Conservation (phyloP, 2,329 filamentous ascomycete genomes). For the Diaporthe sp. region DNA sequence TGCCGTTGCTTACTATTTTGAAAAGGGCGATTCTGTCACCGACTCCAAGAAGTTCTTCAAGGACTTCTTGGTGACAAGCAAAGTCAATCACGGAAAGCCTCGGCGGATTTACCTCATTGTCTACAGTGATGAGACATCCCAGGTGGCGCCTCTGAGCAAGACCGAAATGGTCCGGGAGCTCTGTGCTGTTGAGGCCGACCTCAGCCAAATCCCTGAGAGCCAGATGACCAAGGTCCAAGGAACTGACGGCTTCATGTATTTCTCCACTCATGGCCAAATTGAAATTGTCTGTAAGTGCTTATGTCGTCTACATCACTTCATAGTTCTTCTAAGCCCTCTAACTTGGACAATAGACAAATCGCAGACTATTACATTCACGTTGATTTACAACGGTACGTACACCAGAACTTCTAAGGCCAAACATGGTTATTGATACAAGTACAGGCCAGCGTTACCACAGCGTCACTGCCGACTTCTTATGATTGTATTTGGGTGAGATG, state of each 20-base stretch:
- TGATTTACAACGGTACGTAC: not conserved
- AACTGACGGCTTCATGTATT: conserved; percentile 27
- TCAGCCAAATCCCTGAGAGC: conserved; percentile 16
- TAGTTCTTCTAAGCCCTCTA: not conserved
- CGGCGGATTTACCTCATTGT: not conserved
- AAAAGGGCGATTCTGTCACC: conserved; percentile 21
- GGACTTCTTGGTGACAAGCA: conserved; percentile 5
- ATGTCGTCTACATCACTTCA: too few species aligned
- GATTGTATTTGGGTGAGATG: not conserved
- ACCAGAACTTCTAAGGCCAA: too few species aligned
- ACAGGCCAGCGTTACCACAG: not conserved
- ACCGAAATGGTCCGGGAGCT: conserved; percentile 16
- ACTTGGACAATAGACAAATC: not conserved
- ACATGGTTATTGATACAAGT: not conserved
- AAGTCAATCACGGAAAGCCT: conserved; percentile 24
- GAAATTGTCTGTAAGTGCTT: conserved; percentile 12
- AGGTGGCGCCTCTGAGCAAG: conserved; percentile 20
- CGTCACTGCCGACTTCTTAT: not conserved
- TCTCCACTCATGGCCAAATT: not conserved
- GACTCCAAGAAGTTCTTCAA: not conserved
- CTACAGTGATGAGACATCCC: not conserved
- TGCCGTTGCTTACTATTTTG: not conserved
- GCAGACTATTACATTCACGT: not conserved
- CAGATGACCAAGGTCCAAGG: conserved; percentile 18
- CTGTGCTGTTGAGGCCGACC: conserved; percentile 24